phyloP scores from a whole-genome alignment of 2,329 filamentous ascomycete genomes.

The Ophiocordyceps australis region DNA sequence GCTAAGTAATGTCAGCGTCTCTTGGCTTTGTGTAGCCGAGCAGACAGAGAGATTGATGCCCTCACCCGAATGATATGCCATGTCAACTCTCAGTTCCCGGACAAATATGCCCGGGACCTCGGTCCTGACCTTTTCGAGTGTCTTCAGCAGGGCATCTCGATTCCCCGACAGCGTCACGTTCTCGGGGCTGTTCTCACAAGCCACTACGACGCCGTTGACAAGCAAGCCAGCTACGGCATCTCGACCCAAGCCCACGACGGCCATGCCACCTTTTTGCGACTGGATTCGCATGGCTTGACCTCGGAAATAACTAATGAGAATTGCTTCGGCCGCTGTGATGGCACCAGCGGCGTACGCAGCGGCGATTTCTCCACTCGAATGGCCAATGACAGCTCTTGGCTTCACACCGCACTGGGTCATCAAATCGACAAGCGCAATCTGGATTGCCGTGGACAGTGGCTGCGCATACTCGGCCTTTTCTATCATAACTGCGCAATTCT shows the following conservation, averaged over 20 bases:
- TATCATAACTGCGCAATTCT: too few relatives aligned
- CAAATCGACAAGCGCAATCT: conserved; percentile 11
- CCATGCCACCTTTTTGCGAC: conserved; percentile 1
- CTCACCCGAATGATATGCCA: conserved; percentile 14
- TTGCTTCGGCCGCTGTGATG: conserved; percentile 7
- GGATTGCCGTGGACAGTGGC: conserved; percentile 11
- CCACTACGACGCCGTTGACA: conserved; percentile 2
- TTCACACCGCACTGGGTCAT: conserved; percentile 11
- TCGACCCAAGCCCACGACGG: conserved; percentile 14
- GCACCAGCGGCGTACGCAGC: conserved; percentile 13
- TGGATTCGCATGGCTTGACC: background rate
- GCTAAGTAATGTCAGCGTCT: background rate
- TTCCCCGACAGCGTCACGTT: conserved; percentile 1
- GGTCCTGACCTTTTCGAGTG: background rate
- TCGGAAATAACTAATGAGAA: conserved; percentile 10
- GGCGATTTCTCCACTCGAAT: conserved; percentile 24
- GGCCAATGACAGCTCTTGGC: conserved; percentile 20
- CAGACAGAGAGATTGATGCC: too few relatives aligned
- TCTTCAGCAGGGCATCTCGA: background rate
- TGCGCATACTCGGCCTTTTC: too few relatives aligned
- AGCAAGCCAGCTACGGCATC: conserved; percentile 8
- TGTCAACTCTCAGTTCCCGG: conserved; percentile 8
- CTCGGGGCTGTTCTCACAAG: conserved; percentile 1
- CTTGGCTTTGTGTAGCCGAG: conserved; percentile 4
- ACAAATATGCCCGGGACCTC: conserved; percentile 6